Evolutionary conservation across 202 grass and related monocot species (phyloP), one percentile per base, ranked within the genome.

Genomic region (Schoenoplectus tabernaemontani): DNA sequence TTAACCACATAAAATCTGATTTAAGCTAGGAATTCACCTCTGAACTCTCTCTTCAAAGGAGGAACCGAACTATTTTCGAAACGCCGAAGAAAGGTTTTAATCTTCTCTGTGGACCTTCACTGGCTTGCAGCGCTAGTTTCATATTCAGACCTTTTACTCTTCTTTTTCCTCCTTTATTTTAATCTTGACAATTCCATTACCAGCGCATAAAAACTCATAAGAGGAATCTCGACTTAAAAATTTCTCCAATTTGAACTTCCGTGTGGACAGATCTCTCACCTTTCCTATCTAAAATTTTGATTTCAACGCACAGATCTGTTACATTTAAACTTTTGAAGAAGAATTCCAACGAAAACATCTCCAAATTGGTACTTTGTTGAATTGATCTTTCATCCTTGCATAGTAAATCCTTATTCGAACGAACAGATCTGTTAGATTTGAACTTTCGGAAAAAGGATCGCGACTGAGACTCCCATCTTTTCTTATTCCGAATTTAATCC

Each of bases 1-100:
- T 78, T 58, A 78, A 58, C 75, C 75, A 78, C 51, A 54, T 59
- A 78, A 41, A 78, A 78, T 78, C 51, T 32, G 32, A 78, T 78
- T 78, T 39, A 78, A 78, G 36, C 54, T 78, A 41, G 50, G 60
- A 78, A n/a, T 58, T 41, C 54, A 37, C 34, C 75, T 78, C 75
- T 78, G 2, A 75, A 75, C 16, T 34, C 16, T 51, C 24, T 56
- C 28, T 78, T 28, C 50, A 37, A 77, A 78, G 75, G 23, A 78
- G 75, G 50, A 78, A 44, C 17, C 53, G 57, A 78, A 76, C 7
- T 36, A 53, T 53, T 76, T 76, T 76, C 50, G 71, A 56, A 56
- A 76, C 71, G 71, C 71, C 71, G 7, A 19, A 37, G 15, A 78
- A 58, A 39, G 46, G 24, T 69, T 69, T n/a, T 23, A 69, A 69